Evolutionary conservation across 2,329 filamentous ascomycete genomes (phyloP), one percentile per base, ranked within the genome.

Genomic region (Ascochyta viciae-villosae): DNA sequence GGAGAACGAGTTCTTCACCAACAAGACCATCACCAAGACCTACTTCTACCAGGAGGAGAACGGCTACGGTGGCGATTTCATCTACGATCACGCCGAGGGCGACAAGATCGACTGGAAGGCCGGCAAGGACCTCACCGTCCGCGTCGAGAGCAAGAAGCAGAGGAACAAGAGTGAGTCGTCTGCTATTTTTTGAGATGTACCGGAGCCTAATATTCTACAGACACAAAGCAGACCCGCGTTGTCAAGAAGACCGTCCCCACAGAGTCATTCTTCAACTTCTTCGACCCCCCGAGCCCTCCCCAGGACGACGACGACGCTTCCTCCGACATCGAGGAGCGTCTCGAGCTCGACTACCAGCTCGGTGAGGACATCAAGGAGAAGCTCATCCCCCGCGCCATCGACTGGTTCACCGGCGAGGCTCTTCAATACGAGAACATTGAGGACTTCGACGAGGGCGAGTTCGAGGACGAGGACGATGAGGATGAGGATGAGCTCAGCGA

Each of bases 291-390:
- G 42, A 91, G 91, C 80, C 66, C 89, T 92, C 58, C 95, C 92
- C 26, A 83, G 82, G 45, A 88, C 91, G 45, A 90, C 91, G 45
- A 87, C 38, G 89, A 94, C 65, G 88, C 90, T 58, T 87, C 89
- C 51, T 90, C 89, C 47, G 95, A 99, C 76, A 96, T 99, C 48
- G 95, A 99, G 83, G 93, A 96, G 80, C 93, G 95, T 63, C 87
- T 99, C 53, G 95, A 99, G 82, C 88, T 99, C 48, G 95, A 99
- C 81, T 99, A 98, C 79, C 94, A 98, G 81, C 88, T 99, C 40
- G 95, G 95, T 65, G 95, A 99, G 83, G 95, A 99, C 75, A 97
- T 99, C 82, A 99, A 99, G 83, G 95, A 99, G 86, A 99, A 99
- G 83, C 86, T 99, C 64, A 99, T 99, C 68, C 95, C 95, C 63